Evolutionary conservation across 208 protist genomes (phyloP).

Genomic region (Lotmaria passim): DNA sequence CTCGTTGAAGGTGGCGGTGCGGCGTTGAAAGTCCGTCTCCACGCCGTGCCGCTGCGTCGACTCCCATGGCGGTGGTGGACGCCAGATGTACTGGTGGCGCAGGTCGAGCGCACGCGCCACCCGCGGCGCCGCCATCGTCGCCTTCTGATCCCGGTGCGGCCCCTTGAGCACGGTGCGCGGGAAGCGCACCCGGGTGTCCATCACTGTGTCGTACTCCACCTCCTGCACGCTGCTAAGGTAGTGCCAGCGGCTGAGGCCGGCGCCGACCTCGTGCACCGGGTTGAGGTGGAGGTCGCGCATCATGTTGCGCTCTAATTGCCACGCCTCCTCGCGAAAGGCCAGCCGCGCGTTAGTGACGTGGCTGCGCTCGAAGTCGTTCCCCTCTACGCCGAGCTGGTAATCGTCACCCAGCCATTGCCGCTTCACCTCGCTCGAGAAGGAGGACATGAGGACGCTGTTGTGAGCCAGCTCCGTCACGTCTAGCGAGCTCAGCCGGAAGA

Average conservation of each 20-base stretch:
- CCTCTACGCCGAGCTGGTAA: constrained; percentile 60
- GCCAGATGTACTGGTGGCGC: constrained; percentile 83
- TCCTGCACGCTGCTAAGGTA: constrained; percentile 83
- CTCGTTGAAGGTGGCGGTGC: constrained; percentile 88
- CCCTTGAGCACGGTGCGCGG: constrained; percentile 88
- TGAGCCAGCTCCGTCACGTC: constrained; percentile 90
- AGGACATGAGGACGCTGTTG: constrained; percentile 89
- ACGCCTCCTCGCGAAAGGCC: constrained; percentile 86
- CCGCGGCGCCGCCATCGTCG: constrained; percentile 46
- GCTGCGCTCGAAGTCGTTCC: constrained; percentile 81
- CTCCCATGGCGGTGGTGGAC: constrained; percentile 80
- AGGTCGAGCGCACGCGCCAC: constrained; percentile 78
- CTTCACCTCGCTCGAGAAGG: constrained; percentile 78
- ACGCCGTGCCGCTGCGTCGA: constrained; percentile 60
- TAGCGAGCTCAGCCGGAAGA: constrained; percentile 82
- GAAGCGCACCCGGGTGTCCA: constrained; percentile 87
- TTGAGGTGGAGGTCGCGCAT: constrained; percentile 78
- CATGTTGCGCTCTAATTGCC: constrained; percentile 83
- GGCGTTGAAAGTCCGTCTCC: constrained; percentile 86
- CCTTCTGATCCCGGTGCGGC: constrained; percentile 40
- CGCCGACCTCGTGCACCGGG: constrained; percentile 42
- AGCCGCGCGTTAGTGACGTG: constrained; percentile 87
- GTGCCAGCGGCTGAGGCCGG: constrained; percentile 75
- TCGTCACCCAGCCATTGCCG: constrained; percentile 81
- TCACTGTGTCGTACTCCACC: constrained; percentile 86